A percentile compares a stretch with the other conserved stretches of the same genome.
Evolutionary conservation across 805 yeast genomes (phyloP).

Genomic region (Saccharomyces eubayanus): DNA sequence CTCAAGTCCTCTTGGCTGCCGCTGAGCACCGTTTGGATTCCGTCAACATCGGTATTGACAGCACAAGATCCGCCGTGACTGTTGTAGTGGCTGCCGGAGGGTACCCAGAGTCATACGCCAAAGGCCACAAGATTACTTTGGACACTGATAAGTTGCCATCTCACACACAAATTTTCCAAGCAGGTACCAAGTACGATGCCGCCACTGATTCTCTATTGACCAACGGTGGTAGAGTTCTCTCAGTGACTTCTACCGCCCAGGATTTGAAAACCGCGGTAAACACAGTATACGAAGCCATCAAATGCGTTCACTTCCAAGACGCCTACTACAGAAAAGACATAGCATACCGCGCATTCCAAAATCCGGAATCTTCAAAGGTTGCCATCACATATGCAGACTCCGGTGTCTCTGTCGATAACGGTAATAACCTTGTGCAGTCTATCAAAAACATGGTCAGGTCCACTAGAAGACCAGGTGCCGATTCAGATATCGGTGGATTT

Average conservation of each 20-base stretch:
- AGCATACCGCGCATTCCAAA: conserved; percentile 91
- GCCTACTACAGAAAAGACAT: conserved; percentile 87
- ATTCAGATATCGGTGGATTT: conserved; percentile 96
- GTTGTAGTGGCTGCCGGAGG: conserved; percentile 97
- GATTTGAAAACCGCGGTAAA: conserved; percentile 74
- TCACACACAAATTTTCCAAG: conserved; percentile 77
- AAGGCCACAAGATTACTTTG: conserved; percentile 78
- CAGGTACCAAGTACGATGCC: conserved; percentile 64
- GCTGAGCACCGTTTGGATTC: conserved; percentile 92
- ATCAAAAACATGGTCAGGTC: conserved; percentile 87
- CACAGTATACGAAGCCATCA: conserved; percentile 80
- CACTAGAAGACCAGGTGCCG: conserved; percentile 92
- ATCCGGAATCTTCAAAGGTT: conserved; percentile 24
- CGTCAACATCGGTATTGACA: conserved; percentile 47
- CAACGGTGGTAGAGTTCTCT: conserved; percentile 94
- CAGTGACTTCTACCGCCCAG: conserved; percentile 77
- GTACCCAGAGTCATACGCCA: conserved; percentile 79
- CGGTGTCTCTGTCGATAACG: conserved; percentile 96
- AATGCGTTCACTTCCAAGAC: conserved; percentile 58
- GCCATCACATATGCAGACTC: conserved; percentile 83
- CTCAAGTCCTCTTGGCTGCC: conserved; percentile 85
- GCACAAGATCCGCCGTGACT: conserved; percentile 67
- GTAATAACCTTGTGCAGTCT: conserved; percentile 80
- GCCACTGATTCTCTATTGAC: conserved; percentile 59
- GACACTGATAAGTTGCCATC: conserved; percentile 19